These are phyloP conservation scores for Venturia aucupariae DNA, from an alignment of 2,329 filamentous ascomycete genomes.

Conservation along the genomic window DNA sequence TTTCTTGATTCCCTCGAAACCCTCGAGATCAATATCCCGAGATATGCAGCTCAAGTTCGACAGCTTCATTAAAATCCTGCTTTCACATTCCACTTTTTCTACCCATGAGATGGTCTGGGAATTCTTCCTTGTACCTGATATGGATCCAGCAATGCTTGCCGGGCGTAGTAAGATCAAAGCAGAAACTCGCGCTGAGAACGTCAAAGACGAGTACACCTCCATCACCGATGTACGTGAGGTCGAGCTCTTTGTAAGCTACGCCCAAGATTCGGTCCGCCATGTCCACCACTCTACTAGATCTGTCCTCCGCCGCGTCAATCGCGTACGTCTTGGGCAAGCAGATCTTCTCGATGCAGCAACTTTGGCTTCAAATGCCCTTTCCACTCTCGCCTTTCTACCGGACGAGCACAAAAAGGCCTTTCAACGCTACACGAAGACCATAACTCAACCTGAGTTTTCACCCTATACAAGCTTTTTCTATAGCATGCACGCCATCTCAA, in stretches of 20 bases:
- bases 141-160: slow-evolving; percentile 82
- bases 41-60: slow-evolving; percentile 83
- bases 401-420: slow-evolving; percentile 59
- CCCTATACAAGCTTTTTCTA: slow-evolving; percentile 67
- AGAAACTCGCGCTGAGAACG: slow-evolving; percentile 69
- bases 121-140: slow-evolving; percentile 92
- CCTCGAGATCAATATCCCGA: slow-evolving; percentile 74
- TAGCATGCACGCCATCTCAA: slow-evolving; percentile 68
- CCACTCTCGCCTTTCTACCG: slow-evolving; percentile 50
- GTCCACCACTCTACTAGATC: slow-evolving; percentile 77
- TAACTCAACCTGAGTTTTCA: slow-evolving; percentile 59
- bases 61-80: slow-evolving; percentile 75
- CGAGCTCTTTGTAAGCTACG: slow-evolving; percentile 85
- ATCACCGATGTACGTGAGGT: slow-evolving; percentile 74
- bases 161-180: slow-evolving; percentile 82
- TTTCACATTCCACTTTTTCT: slow-evolving; percentile 83
- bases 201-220: slow-evolving; percentile 81
- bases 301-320: slow-evolving; percentile 70
- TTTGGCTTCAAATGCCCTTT: slow-evolving; percentile 43
- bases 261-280: slow-evolving; percentile 77
- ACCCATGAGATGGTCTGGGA: slow-evolving; percentile 99
- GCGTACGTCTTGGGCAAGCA: slow-evolving; percentile 52
- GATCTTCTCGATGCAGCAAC: slow-evolving; percentile 60
- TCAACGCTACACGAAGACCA: slow-evolving; percentile 58
- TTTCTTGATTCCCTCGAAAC: slow-evolving; percentile 87